Evolutionary conservation across 306 rosid species (phyloP), one percentile per base, ranked within the genome.

Genomic region (Quercus bicolor): DNA sequence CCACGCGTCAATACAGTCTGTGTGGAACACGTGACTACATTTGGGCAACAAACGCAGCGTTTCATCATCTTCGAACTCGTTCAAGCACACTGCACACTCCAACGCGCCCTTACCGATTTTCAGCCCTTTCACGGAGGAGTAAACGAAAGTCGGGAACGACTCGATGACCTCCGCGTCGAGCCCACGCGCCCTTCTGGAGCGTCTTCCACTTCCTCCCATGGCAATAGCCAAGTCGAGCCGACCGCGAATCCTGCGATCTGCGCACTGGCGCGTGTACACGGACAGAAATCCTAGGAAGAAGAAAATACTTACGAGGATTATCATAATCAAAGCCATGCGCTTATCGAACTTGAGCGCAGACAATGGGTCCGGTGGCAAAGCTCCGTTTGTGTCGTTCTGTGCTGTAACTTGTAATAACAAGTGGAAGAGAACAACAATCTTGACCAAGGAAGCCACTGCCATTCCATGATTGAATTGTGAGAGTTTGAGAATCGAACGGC

Each of bases 1-100:
- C 99, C 99, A 93, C 40, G 87, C 85, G 77, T 95, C 99, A 53
- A 95, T 81, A 70, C 99, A 95, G 3, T 80, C 86, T 0, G 89
- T 64, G 79, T 95, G 99, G 81, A 95, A 95, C 61, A 93, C 98
- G 77, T 95, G 99, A 83, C 86, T 88, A 55, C 99, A 95, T 19
- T 85, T 84, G 8, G 98, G 98, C 26, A 95, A 84, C 73, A 95
- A 90, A 85, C 99, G 99, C 90, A 95, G 91, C 79, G 89, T 90
- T 79, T 95, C 99, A 1, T 86, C 78, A 48, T 85, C 93, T 40
- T 90, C 82, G 56, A 95, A 95, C 57, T 91, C 99, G 84, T 84
- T 91, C 16, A 95, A 74, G 80, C 99, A 95, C 14, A 95, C 97
- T n/a, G 98, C 99, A 77, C 99, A 95, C 77, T 93, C 97, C 4